Conservation (phyloP, 2,329 filamentous ascomycete species). For the Cordyceps farinosa region DNA sequence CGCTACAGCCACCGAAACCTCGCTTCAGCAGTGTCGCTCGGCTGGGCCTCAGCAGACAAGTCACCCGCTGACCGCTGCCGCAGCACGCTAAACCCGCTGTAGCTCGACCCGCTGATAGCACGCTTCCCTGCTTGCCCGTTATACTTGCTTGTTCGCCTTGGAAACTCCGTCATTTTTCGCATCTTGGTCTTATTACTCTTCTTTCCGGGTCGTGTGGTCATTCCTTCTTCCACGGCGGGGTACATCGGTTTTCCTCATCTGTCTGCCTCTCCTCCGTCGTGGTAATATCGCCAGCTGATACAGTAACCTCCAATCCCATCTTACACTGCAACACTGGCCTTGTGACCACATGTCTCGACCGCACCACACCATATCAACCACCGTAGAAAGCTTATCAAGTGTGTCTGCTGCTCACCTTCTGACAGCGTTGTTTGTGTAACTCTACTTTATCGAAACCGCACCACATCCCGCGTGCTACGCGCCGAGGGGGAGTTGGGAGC, state of each 20-base stretch:
- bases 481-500: not conserved
- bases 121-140: not conserved
- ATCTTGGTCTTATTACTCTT: not conserved
- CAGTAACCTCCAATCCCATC: not conserved
- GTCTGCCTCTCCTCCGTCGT: not conserved
- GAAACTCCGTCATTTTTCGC: not conserved
- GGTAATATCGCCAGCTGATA: conserved; percentile 3
- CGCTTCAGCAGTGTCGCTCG: not conserved
- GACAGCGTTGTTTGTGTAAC: not conserved
- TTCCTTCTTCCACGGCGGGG: not conserved
- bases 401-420: conserved; percentile 5
- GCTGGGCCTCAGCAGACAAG: not conserved
- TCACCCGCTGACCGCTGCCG: not conserved
- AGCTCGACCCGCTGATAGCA: not conserved
- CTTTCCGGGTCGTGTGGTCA: not conserved
- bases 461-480: conserved; percentile 6
- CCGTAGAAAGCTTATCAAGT: not conserved
- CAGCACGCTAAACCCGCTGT: not conserved
- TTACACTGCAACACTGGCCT: not conserved
- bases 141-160: not conserved
- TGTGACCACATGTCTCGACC: conserved; percentile 12
- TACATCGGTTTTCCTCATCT: not conserved
- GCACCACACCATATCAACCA: not conserved
- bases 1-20: too few species aligned
- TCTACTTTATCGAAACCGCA: not conserved